Evolutionary conservation across 208 protist species (phyloP).

Genomic region (Acanthamoeba culbertsoni): DNA sequence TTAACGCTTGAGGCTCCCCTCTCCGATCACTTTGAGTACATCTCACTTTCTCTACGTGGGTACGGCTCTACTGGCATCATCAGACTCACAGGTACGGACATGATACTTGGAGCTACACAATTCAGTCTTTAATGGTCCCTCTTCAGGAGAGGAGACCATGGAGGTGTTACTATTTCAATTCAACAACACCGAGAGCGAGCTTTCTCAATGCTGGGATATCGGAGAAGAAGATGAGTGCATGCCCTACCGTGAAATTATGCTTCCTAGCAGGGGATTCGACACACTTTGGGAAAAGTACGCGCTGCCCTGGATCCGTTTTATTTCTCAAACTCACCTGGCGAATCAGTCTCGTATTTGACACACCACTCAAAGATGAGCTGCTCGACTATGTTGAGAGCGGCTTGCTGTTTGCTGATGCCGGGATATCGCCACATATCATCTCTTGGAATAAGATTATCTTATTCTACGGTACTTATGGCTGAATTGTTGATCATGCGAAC

Average conservation of each 20-base stretch:
- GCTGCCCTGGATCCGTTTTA: background rate
- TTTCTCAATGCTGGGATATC: too few species aligned
- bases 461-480: slow-evolving; percentile 67
- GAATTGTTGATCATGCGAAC: background rate
- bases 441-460: slow-evolving; percentile 81
- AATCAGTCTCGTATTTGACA: background rate
- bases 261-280: background rate
- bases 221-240: background rate
- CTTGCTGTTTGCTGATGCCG: slow-evolving; percentile 87
- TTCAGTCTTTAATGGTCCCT: too few species aligned
- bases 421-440: slow-evolving; percentile 86
- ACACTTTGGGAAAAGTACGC: background rate
- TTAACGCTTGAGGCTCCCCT: too few species aligned
- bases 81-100: too few species aligned
- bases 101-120: too few species aligned
- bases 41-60: too few species aligned
- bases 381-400: slow-evolving; percentile 90
- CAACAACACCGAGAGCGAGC: too few species aligned
- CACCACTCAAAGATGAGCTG: background rate
- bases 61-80: too few species aligned
- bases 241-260: background rate
- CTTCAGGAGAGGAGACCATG: too few species aligned
- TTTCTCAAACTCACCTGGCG: background rate
- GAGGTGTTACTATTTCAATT: too few species aligned
- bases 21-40: too few species aligned